Base-by-base conservation (phyloP, 2,329 filamentous ascomycete species). In the Colletotrichum sp. region DNA sequence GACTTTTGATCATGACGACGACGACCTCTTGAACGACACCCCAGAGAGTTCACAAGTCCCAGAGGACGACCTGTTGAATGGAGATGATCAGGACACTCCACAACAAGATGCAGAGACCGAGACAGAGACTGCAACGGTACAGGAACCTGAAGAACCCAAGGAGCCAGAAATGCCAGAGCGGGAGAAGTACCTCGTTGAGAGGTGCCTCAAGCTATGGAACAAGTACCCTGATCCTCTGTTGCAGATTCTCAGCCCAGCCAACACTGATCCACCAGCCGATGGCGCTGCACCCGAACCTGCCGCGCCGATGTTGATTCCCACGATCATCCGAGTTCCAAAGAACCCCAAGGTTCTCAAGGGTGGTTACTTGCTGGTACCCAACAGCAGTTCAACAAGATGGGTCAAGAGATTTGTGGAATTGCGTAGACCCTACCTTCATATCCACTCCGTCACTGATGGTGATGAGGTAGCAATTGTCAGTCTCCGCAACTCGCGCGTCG, bases 371-470 rank as follows among this genome's bases (percentile, higher is more conserved):
- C 89, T 99, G 58, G 94, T 95, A 4, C 96, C 96, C 1, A 96
- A 96, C 81, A 93, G 93, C 71, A 93, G 95, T 70, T 95, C 93
- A 43, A 94, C 93, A 26, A 92, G 94, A 77, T 99, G 97, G 97
- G 91, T 97, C 32, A 95, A 96, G 80, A 93, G 96, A 57, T 99
- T 98, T 82, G 95, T 98, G 66, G 97, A 99, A 85, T 90, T 99
- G 32, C 92, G 97, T 36, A 91, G 94, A 68, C 97, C 97, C 0
- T 99, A 99, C 82, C 89, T 99, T 69, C 96, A 99, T 84, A 92
- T 99, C 43, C 95, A 99, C 85, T 94, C 92, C 28, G 93, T 94
- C 1, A 92, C 93, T 0, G 94, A 98, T 55, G 96, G 96, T 21
- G 97, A 99, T 79, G 96, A 98, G 84, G 90, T 98, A 61, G 95